These are phyloP conservation scores for Niebla homalea DNA, from an alignment of 495 filamentous ascomycete species.

Conservation along the genomic window DNA sequence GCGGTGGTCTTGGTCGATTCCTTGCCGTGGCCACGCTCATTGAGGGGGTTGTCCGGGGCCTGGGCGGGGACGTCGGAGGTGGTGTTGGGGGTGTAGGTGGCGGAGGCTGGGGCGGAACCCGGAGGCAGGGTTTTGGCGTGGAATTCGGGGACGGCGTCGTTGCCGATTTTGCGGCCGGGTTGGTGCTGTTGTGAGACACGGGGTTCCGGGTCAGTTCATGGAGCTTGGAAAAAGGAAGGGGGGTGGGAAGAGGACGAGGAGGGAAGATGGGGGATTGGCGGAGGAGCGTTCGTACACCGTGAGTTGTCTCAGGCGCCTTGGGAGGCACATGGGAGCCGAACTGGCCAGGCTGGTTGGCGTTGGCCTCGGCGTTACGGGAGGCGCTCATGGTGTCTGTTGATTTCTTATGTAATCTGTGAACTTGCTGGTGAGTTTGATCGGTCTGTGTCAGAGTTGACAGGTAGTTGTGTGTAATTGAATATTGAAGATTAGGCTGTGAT, in stretches of 20 bases:
- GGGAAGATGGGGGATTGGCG: background rate
- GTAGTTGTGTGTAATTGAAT: too few species aligned
- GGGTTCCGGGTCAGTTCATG: constrained; percentile 4
- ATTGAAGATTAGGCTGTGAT: too few species aligned
- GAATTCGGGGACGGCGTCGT: constrained; percentile 51
- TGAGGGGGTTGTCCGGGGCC: constrained; percentile 30
- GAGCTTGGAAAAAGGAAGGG: background rate
- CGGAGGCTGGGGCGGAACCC: constrained; percentile 49
- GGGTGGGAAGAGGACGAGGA: constrained; percentile 5
- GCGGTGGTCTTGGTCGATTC: constrained; percentile 34
- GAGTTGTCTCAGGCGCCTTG: constrained; percentile 37
- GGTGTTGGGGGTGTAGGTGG: constrained; percentile 46
- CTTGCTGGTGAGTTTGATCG: too few species aligned
- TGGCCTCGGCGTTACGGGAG: constrained; percentile 36
- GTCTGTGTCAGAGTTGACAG: too few species aligned
- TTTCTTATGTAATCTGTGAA: background rate
- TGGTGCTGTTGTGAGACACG: constrained; percentile 52
- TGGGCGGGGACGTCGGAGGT: constrained; percentile 31
- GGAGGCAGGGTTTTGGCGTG: constrained; percentile 43
- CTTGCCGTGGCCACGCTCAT: constrained; percentile 29
- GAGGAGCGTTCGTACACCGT: constrained; percentile 36
- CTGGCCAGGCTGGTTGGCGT: constrained; percentile 41
- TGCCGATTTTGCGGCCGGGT: constrained; percentile 45
- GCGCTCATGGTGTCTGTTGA: constrained; percentile 35
- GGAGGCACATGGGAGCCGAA: constrained; percentile 39